phyloP scores from a whole-genome alignment of 768 basidiomycete genomes.

The Pleurotus salmoneostramineus region DNA sequence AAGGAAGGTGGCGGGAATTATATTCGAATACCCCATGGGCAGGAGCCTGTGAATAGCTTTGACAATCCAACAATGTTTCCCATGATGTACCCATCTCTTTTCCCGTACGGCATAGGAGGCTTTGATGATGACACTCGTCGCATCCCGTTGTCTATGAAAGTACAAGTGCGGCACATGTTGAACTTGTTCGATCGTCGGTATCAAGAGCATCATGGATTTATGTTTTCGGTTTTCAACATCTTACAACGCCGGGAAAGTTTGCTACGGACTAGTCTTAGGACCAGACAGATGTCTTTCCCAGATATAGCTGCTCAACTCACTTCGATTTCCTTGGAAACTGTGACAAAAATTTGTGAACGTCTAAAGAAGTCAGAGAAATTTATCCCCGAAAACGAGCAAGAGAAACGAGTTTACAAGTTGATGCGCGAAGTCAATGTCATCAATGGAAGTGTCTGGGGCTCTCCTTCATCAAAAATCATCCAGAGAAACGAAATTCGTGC shows the following conservation, averaged over 20 bases:
- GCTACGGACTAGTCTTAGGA: slow-evolving; percentile 26
- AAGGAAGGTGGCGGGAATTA: slow-evolving; percentile 20
- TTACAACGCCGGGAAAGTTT: slow-evolving; percentile 27
- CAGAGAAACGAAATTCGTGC: slow-evolving; percentile 35
- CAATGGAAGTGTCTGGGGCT: slow-evolving; percentile 22
- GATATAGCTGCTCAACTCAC: slow-evolving; percentile 20
- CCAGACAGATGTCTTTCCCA: slow-evolving; percentile 20
- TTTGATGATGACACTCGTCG: slow-evolving; percentile 26
- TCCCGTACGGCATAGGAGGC: slow-evolving; percentile 39
- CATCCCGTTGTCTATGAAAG: slow-evolving; percentile 20
- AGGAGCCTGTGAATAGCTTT: slow-evolving; percentile 29
- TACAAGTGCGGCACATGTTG: slow-evolving; percentile 30
- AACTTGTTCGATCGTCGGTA: slow-evolving; percentile 26
- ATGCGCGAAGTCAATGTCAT: slow-evolving; percentile 17
- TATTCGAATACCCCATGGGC: slow-evolving; percentile 26
- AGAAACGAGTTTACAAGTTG: slow-evolving; percentile 21
- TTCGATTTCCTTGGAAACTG: slow-evolving; percentile 16
- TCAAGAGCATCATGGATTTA: slow-evolving; percentile 34
- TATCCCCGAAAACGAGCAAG: slow-evolving; percentile 17
- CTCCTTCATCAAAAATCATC: slow-evolving; percentile 17
- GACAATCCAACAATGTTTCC: slow-evolving; percentile 33
- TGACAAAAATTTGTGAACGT: slow-evolving; percentile 18
- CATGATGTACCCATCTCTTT: slow-evolving; percentile 36
- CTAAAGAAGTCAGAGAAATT: slow-evolving; percentile 15
- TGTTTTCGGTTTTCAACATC: slow-evolving; percentile 37